Evolutionary conservation across 495 filamentous ascomycete genomes (phyloP), one percentile per base, ranked within the genome.

Genomic region (Hyaloscypha variabilis): DNA sequence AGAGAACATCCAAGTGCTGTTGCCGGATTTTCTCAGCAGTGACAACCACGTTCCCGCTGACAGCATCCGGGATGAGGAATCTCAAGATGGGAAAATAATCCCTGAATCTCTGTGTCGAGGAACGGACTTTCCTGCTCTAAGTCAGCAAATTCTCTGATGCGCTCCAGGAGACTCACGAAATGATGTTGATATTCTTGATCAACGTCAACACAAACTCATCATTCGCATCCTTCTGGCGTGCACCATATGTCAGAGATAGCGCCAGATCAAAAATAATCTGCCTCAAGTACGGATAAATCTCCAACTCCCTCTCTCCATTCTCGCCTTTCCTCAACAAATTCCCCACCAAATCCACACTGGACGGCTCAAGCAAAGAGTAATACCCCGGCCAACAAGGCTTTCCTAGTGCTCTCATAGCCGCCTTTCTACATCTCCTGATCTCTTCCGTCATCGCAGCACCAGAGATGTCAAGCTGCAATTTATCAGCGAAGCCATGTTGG

Each of bases 21-120:
- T 54, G 42, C n/a, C 60, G 31, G 14, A 17, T 54, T 49, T 62
- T 62, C 60, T 62, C 60, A 13, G 60, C 60, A 11, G 60, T n/a
- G 14, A 39, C 50, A 8, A 54, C 50, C 24, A 30, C 14, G 26
- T 52, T 52, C 24, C 36, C 46, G 2, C 29, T 26, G 11, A 28
- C 50, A 23, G 28, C 36, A 49, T 49, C 36, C 13, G 60, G 60
- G 23, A 62, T 26, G 29, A 54, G 19, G 24, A 60, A 60, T 19
- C 60, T 17, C 42, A 62, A 25, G 8, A 62, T n/a, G 6, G 60
- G 60, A 13, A 62, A 39, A 23, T 62, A 62, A 39, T 62, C 46
- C 31, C 46, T 52, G 2, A 62, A 52, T n/a, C 50, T 34, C 31
- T 62, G 46, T 26, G 60, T 62, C 17, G 60, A 62, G 0, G 60